Base-by-base conservation (phyloP, 441 rosid genomes). In the California macrophylla region DNA sequence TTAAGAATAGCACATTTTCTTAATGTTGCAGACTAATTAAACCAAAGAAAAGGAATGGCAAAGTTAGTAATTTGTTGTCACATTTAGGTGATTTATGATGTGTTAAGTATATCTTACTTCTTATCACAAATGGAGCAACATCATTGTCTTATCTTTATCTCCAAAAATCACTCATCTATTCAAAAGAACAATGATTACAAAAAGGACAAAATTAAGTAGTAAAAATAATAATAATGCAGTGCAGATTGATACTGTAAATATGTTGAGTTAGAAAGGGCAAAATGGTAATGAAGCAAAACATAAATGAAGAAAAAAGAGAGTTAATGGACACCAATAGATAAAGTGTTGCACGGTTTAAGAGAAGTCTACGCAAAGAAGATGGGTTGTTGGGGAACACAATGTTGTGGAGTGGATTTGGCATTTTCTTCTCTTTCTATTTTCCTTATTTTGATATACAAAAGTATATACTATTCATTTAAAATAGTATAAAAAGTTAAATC, bases 361-460 rank as follows among this genome's bases (percentile, higher is more conserved):
- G 58, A 50, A 50, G 58, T 50, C 58, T 23, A 50, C 58, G 58
- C 58, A 50, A 5, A 50, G 24, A 50, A 50, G 24, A 50, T 50
- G 58, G 58, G 58, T 50, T 4, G 23, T 50, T 50, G 58, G 58
- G 58, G 21, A 8, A 50, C 58, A 50, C 23, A 50, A 50, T 5
- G 58, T 50, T 50, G 58, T 18, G 58, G 0, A 50, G 58, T 50
- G 58, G 58, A 50, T 50, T 50, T 50, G 58, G 58, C 58, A 40
- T 40, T 40, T 12, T 15, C 50, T 40, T 40, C n/a, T n/a, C n/a
- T n/a, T n/a, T 28, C 30, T 28, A 28, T 28, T 28, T 28, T 3
- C 30, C 30, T 28, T n/a, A n/a, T n/a, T n/a, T n/a, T n/a, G n/a
- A n/a, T n/a, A n/a, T n/a, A n/a, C n/a, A n/a, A n/a, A n/a, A n/a